A percentile compares a stretch with the other conserved stretches of the same genome.
These are phyloP conservation scores for Ceratocystis eucalypticola DNA, from an alignment of 2,329 filamentous ascomycete genomes.

Conservation along the genomic window DNA sequence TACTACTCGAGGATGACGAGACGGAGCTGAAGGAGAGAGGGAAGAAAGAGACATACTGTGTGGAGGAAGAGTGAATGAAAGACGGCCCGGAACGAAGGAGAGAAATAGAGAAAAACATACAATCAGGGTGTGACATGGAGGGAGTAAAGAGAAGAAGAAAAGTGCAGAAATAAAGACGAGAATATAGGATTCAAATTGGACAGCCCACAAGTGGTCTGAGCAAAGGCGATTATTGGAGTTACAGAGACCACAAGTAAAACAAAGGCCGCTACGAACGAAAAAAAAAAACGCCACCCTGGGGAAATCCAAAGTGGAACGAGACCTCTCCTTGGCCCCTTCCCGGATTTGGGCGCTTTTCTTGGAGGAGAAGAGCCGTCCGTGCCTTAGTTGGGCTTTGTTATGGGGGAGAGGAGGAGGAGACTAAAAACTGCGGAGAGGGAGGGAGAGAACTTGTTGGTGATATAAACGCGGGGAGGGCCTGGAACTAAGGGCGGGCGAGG, in stretches of 20 bases:
- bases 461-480: neutral
- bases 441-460: neutral
- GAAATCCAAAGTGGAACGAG: neutral
- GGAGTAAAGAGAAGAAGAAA: neutral
- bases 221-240: constrained; percentile 1
- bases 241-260: neutral
- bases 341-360: neutral
- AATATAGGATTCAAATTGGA: constrained; percentile 4
- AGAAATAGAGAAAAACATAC: neutral
- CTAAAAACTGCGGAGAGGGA: neutral
- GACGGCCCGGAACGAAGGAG: neutral
- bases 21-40: neutral
- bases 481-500: neutral
- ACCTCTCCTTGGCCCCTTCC: neutral
- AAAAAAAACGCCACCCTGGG: neutral
- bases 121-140: neutral
- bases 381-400: constrained; percentile 3
- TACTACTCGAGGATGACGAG: neutral
- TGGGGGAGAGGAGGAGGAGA: constrained; percentile 3
- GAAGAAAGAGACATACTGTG: neutral
- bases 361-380: neutral
- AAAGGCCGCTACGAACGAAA: neutral
- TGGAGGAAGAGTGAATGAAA: neutral
- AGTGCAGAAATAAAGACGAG: neutral
- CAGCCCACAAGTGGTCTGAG: constrained; percentile 7